Percentiles rank a stretch among this genome's conserved stretches.
Evolutionary conservation across 2,329 filamentous ascomycete species (phyloP).

Genomic region (Fusarium chlamydosporum): DNA sequence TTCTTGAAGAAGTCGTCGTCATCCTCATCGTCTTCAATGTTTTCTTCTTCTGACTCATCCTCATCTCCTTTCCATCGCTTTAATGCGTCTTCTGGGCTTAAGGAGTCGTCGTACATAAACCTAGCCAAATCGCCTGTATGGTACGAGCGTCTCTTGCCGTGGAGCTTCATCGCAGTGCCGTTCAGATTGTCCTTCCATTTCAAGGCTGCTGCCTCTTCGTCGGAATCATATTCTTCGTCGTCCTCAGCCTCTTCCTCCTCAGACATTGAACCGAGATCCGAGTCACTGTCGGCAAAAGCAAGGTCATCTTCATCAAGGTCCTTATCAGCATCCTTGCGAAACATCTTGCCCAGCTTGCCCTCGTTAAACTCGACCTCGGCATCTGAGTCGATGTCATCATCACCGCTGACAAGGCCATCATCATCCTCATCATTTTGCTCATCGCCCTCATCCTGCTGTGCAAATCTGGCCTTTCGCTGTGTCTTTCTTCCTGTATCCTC

Average conservation of each 20-base stretch:
- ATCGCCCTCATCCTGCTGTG: constrained; percentile 71
- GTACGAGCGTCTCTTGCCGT: constrained; percentile 78
- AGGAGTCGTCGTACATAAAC: constrained; percentile 87
- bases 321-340: constrained; percentile 66
- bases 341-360: constrained; percentile 72
- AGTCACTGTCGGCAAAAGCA: constrained; percentile 96
- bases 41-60: constrained; percentile 68
- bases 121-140: constrained; percentile 86
- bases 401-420: constrained; percentile 69
- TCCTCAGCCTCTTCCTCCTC: constrained; percentile 62
- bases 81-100: constrained; percentile 82
- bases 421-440: constrained; percentile 68
- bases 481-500: constrained; percentile 74
- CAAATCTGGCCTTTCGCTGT: constrained; percentile 69
- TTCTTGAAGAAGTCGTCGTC: constrained; percentile 77
- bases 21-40: constrained; percentile 69
- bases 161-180: constrained; percentile 79
- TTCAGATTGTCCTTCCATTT: constrained; percentile 92
- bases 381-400: constrained; percentile 65
- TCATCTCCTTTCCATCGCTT: constrained; percentile 83
- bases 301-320: constrained; percentile 76
- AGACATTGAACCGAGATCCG: constrained; percentile 91
- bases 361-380: constrained; percentile 71
- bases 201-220: constrained; percentile 79
- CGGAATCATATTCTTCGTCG: constrained; percentile 68